These are phyloP conservation scores for Globisporangium spiculum DNA, from an alignment of 352 stramenopile genomes.

Conservation along the genomic window DNA sequence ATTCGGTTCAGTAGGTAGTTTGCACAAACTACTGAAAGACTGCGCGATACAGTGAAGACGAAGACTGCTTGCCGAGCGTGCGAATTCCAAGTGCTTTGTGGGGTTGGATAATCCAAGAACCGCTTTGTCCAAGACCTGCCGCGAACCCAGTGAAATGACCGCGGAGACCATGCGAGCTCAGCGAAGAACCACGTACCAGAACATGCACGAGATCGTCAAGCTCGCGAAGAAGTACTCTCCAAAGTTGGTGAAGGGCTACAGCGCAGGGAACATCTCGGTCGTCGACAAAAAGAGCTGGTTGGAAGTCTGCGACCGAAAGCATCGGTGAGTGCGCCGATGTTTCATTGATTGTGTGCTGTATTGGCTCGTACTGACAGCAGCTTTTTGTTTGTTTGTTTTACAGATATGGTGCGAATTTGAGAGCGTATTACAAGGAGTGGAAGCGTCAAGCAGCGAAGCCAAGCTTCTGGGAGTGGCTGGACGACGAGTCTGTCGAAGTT, in stretches of 20 bases:
- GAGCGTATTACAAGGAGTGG: slow-evolving; percentile 97
- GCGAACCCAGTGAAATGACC: slow-evolving; percentile 40
- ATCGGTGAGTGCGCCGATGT: slow-evolving; percentile 43
- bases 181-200: slow-evolving; percentile 76
- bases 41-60: slow-evolving; percentile 36
- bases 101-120: slow-evolving; percentile 37
- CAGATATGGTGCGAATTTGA: slow-evolving; percentile 96
- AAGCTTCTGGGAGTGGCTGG: slow-evolving; percentile 89
- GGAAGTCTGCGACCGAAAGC: slow-evolving; percentile 86
- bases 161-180: slow-evolving; percentile 71
- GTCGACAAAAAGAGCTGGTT: slow-evolving; percentile 91
- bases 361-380: not conserved
- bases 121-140: not conserved
- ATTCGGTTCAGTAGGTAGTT: slow-evolving; percentile 34
- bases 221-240: slow-evolving; percentile 87
- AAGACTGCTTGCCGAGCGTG: slow-evolving; percentile 32
- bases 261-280: slow-evolving; percentile 86
- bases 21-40: slow-evolving; percentile 35
- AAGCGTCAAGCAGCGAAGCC: slow-evolving; percentile 80
- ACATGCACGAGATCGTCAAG: slow-evolving; percentile 89
- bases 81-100: slow-evolving; percentile 36
- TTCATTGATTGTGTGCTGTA: slow-evolving; percentile 4
- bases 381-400: slow-evolving; percentile 17
- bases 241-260: slow-evolving; percentile 88
- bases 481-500: slow-evolving; percentile 85